Evolutionary conservation across 768 basidiomycete genomes (phyloP).

Genomic region (Phlebiopsis flavidoalba): DNA sequence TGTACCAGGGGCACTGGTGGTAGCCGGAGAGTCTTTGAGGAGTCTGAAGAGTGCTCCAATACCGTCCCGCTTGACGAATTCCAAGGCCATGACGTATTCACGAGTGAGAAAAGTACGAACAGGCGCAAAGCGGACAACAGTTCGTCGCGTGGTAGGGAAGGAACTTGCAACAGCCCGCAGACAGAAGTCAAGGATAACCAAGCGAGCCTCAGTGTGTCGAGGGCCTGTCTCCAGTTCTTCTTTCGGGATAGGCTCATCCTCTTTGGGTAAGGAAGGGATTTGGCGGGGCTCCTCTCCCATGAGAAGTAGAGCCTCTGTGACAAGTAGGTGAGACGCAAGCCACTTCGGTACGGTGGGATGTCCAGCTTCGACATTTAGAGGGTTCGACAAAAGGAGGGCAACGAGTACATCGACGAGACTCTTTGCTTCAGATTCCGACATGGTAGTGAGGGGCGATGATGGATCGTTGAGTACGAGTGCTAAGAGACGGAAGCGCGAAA

Average conservation of each 20-base stretch:
- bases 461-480: conserved; percentile 80
- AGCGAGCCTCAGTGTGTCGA: conserved; percentile 52
- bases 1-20: conserved; percentile 46
- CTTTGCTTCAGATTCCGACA: conserved; percentile 42
- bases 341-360: conserved; percentile 69
- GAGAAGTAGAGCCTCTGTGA: conserved; percentile 79
- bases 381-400: conserved; percentile 58
- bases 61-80: conserved; percentile 67
- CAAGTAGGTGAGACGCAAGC: conserved; percentile 82
- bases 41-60: conserved; percentile 60
- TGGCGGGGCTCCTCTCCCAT: conserved; percentile 67
- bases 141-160: conserved; percentile 72
- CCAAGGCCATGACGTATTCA: conserved; percentile 55
- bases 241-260: conserved; percentile 54
- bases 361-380: conserved; percentile 43
- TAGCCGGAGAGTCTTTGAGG: conserved; percentile 52
- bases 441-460: conserved; percentile 46
- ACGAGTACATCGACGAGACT: conserved; percentile 65
- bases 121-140: conserved; percentile 77
- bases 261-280: conserved; percentile 56
- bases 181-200: conserved; percentile 71
- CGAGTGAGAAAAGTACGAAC: conserved; percentile 81
- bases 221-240: conserved; percentile 58
- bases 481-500: conserved; percentile 80
- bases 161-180: conserved; percentile 61